Evolutionary conservation across 768 basidiomycete species (phyloP), one percentile per base, ranked within the genome.

Genomic region (Sistotremastrum niveocremeum): DNA sequence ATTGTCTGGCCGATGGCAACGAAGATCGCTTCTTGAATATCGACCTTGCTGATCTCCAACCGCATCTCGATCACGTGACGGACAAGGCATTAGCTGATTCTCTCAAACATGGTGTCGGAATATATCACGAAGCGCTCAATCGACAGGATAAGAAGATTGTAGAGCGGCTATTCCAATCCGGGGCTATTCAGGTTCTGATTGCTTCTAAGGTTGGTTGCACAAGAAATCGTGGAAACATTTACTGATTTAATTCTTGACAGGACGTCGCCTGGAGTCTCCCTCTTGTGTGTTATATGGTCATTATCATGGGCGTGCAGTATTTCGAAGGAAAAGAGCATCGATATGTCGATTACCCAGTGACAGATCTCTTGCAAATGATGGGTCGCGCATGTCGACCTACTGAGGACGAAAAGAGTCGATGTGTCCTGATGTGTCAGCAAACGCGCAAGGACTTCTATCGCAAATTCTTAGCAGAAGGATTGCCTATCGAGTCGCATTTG

Each of bases 331-430:
- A 90, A 63, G 95, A 99, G 56, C 95, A 98, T 58, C 85, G 95
- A 39, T 99, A 99, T 54, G 73, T 93, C 52, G 95, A 98, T 62
- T 97, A 98, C 59, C 91, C 94, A 3, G 90, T 99, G 48, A 94
- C 94, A 75, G 94, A 98, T 55, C 86, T 99, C 5, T 74, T 98
- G 2, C 95, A 98, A 59, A 98, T 99, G 94, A 94, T 98, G 81
- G 95, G 94, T 38, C 77, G 81, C n/a, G 95, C 95, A 0, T 97
- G 93, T 60, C 81, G 93, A 10, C 94, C 95, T 5, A 62, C 66
- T 37, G 78, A 89, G 54, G 95, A 98, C 54, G 80, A 84, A 2
- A 80, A 83, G 48, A 91, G 88, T 54, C 84, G 90, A 9, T 98
- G 94, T 56, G 84, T 99, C 3, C 67, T 97, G 35, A 97, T 99